Evolutionary conservation across 331 rosid species (phyloP).

Genomic region (Rosa hybrid): DNA sequence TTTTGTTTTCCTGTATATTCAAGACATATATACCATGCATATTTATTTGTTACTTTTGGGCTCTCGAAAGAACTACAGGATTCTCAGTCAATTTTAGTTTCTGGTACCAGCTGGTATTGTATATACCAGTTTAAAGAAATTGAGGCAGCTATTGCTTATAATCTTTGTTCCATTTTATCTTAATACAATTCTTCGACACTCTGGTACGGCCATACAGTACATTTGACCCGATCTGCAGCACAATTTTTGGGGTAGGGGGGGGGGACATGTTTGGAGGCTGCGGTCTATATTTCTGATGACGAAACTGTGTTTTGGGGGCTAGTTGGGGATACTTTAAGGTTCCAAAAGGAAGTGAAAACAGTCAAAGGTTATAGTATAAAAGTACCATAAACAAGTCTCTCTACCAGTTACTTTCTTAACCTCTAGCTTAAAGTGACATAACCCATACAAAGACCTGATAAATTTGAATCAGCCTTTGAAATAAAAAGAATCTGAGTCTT

Average conservation of each 20-base stretch:
- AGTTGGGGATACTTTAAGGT: neutral
- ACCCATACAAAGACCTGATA: neutral
- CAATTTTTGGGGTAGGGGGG: neutral
- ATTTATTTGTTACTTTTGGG: neutral
- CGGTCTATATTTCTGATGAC: neutral
- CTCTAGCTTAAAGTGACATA: neutral
- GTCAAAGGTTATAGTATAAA: neutral
- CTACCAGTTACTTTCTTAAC: neutral
- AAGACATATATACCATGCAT: neutral
- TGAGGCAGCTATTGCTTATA: neutral
- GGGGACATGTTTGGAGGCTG: neutral
- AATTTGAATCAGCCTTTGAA: neutral
- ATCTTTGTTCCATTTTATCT: neutral
- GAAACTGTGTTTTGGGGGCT: neutral
- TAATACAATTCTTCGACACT: neutral
- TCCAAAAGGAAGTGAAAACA: neutral
- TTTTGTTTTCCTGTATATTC: neutral
- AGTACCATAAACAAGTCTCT: neutral
- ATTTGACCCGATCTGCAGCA: neutral
- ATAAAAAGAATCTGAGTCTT: neutral
- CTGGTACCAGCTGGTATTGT: neutral
- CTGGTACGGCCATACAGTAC: neutral
- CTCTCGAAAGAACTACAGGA: neutral
- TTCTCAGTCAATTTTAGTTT: neutral
- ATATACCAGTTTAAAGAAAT: neutral